Percentiles rank a stretch among this genome's conserved stretches.
phyloP scores from a whole-genome alignment of 129 eudicot species.

The Flaveria brownii region DNA sequence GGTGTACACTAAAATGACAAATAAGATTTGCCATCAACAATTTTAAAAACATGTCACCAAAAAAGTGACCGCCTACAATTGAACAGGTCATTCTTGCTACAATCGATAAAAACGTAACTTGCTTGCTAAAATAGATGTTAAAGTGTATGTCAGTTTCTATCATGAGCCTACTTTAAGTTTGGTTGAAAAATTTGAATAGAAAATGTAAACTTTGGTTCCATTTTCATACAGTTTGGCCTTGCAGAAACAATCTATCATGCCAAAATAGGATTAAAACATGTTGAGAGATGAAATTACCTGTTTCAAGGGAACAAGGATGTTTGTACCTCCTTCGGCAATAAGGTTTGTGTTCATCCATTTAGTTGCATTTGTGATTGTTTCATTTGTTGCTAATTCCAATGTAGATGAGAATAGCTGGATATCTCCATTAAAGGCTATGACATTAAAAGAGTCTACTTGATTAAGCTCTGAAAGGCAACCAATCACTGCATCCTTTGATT shows the following conservation, averaged over 20 bases:
- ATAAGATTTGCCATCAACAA: background rate
- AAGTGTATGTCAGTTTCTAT: too few species aligned
- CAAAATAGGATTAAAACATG: background rate
- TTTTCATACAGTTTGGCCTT: too few species aligned
- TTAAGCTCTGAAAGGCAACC: slow-evolving; percentile 54
- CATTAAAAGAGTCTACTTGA: slow-evolving; percentile 67
- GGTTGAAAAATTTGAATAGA: too few species aligned
- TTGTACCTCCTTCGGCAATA: slow-evolving; percentile 67
- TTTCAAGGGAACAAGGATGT: slow-evolving; percentile 61
- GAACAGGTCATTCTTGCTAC: too few species aligned
- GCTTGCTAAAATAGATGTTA: too few species aligned
- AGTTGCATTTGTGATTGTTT: slow-evolving; percentile 57
- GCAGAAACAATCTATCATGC: too few species aligned
- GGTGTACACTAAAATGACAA: background rate
- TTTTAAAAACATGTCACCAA: background rate
- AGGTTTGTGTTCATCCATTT: slow-evolving; percentile 63
- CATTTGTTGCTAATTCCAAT: slow-evolving; percentile 60
- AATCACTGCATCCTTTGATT: slow-evolving; percentile 57
- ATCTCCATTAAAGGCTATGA: slow-evolving; percentile 69
- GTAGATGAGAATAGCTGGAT: slow-evolving; percentile 56
- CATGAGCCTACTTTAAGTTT: too few species aligned
- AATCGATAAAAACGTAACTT: too few species aligned
- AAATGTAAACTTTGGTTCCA: too few species aligned
- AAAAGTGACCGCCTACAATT: background rate
- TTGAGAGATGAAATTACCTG: slow-evolving; percentile 44